Base-by-base conservation (phyloP, 305 asterid genomes). In the Solanum chacoense region DNA sequence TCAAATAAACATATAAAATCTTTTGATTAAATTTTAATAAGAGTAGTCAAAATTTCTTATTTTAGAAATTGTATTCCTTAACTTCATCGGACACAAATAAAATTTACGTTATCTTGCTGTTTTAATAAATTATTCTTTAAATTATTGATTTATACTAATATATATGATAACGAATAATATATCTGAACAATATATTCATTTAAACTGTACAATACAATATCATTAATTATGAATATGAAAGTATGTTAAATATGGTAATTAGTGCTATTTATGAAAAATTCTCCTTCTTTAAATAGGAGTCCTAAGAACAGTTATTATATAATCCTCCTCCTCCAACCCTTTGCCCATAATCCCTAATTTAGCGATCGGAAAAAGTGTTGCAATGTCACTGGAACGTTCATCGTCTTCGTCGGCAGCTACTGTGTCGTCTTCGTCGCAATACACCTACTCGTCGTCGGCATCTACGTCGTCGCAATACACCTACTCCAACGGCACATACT, bases 401-500 rank as follows among this genome's bases (percentile, higher is more conserved):
- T 55, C 26, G 11, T 50, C 65, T 7, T 55, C 24, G 67, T 11
- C 11, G 42, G 42, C 42, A 37, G 42, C 42, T 37, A 37, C 42
- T 37, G 42, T 37, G 2, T 45, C 63, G 20, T 40, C 50, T 37
- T 38, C 45, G 45, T 38, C 45, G 45, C 45, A 38, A 38, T 38
- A 38, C 45, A 38, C 45, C 45, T 11, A 40, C 18, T 45, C 65
- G 65, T 50, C 65, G 65, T 50, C 65, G 65, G 67, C 24, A 55
- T 55, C 67, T 55, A 55, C 26, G 3, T n/a, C 29, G 59, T 90
- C 94, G 31, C 99, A 95, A 85, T 96, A 91, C 93, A 94, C 98
- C 8, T 96, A 97, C 90, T 86, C 97, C 32, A 91, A 93, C 63
- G 88, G 92, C 89, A 74, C 97, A 55, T 95, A 96, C 92, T 97